A percentile compares a stretch with the other conserved stretches of the same genome.
These are phyloP conservation scores for Malus hybrid DNA, from an alignment of 331 rosid species.

Conservation along the genomic window DNA sequence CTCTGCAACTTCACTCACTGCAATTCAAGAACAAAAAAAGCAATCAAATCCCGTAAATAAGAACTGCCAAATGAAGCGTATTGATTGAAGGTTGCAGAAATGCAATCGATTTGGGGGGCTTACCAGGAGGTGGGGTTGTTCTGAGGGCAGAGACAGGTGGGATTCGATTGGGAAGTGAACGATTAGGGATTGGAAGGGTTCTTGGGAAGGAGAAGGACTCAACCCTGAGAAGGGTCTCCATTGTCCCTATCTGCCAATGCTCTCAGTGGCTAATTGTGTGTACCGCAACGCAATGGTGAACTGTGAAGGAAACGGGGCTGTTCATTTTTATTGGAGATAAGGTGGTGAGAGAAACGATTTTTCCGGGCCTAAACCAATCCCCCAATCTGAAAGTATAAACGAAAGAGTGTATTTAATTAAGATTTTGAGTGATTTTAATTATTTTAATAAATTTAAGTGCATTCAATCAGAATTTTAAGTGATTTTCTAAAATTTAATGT, in stretches of 20 bases:
- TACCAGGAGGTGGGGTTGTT: slow-evolving; percentile 49
- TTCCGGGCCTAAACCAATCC: too few relatives aligned
- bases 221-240: slow-evolving; percentile 51
- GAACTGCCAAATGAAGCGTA: neutral
- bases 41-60: neutral
- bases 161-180: slow-evolving; percentile 18
- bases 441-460: too few relatives aligned
- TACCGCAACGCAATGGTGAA: too few relatives aligned
- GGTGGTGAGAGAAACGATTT: too few relatives aligned
- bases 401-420: too few relatives aligned
- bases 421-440: too few relatives aligned
- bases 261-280: too few relatives aligned
- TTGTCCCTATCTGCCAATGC: neutral
- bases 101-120: neutral
- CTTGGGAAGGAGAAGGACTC: slow-evolving; percentile 35
- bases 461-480: too few relatives aligned
- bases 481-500: too few relatives aligned
- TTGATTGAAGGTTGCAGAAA: neutral
- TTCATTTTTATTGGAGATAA: too few relatives aligned
- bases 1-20: slow-evolving; percentile 44
- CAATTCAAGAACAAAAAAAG: neutral
- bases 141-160: slow-evolving; percentile 22
- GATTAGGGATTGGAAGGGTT: slow-evolving; percentile 27
- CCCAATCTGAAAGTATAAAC: too few relatives aligned
- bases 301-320: too few relatives aligned